phyloP scores from a whole-genome alignment of 495 filamentous ascomycete species.

The Hyaloscypha variabilis region DNA sequence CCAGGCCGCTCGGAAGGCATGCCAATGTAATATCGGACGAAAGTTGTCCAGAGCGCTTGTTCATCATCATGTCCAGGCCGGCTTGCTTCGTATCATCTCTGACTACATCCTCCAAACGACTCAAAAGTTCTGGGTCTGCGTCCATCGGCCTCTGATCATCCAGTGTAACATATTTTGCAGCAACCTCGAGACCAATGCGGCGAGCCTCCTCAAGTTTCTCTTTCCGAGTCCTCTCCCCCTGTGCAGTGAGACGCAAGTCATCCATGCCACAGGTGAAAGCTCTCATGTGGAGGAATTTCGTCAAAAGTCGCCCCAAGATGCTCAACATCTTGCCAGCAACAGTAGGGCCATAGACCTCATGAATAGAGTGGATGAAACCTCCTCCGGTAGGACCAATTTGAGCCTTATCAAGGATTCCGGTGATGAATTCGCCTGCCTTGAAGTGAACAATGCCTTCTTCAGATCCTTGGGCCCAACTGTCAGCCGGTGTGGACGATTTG shows the following conservation, averaged over 20 bases:
- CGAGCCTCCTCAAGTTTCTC: constrained; percentile 70
- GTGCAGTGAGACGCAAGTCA: constrained; percentile 82
- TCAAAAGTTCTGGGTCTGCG: constrained; percentile 69
- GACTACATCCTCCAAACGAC: constrained; percentile 84
- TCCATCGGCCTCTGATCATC: constrained; percentile 58
- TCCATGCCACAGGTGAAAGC: constrained; percentile 98
- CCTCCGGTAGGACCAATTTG: constrained; percentile 88
- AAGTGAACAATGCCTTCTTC: constrained; percentile 81
- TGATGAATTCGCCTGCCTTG: constrained; percentile 82
- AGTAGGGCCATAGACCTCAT: constrained; percentile 90
- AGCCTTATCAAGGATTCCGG: constrained; percentile 93
- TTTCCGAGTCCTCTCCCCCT: constrained; percentile 73
- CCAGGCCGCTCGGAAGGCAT: constrained; percentile 80
- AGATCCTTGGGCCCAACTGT: constrained; percentile 63
- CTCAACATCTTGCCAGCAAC: constrained; percentile 84
- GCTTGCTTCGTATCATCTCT: constrained; percentile 89
- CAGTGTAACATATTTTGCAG: constrained; percentile 90
- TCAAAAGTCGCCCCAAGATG: constrained; percentile 86
- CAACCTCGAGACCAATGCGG: constrained; percentile 79
- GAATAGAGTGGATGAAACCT: constrained; percentile 87
- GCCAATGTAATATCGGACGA: constrained; percentile 77
- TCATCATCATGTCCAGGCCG: constrained; percentile 84
- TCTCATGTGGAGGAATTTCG: constrained; percentile 86
- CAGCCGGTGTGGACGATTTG: constrained; percentile 73
- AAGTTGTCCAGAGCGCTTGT: constrained; percentile 66